Evolutionary conservation across 768 basidiomycete genomes (phyloP).

Genomic region (Termitomyces sp.): DNA sequence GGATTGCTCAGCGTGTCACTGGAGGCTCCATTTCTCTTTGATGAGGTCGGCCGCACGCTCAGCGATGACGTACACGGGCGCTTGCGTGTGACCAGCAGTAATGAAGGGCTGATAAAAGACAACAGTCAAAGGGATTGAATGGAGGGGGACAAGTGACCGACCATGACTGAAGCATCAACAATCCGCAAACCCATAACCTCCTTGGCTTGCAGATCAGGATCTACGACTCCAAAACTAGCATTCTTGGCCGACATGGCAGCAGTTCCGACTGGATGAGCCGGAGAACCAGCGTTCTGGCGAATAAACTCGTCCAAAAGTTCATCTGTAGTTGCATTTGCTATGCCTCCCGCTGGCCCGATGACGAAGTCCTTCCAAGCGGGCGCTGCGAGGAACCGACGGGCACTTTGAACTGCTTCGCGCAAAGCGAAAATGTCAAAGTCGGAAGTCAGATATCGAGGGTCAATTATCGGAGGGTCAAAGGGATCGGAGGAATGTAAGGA

Average conservation of each 20-base stretch:
- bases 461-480: conserved; percentile 36
- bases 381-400: conserved; percentile 2
- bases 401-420: conserved; percentile 16
- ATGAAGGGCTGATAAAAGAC: background rate
- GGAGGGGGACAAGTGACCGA: background rate
- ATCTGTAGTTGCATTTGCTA: conserved; percentile 7
- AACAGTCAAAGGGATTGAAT: background rate
- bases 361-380: conserved; percentile 8
- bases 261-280: background rate
- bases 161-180: background rate
- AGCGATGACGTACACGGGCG: conserved; percentile 18
- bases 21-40: background rate
- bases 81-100: conserved; percentile 18
- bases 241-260: conserved; percentile 1
- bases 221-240: background rate
- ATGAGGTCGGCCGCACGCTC: conserved; percentile 21
- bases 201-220: background rate
- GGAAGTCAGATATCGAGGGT: conserved; percentile 28
- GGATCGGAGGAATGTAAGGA: conserved; percentile 31
- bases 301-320: conserved; percentile 5
- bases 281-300: conserved; percentile 1
- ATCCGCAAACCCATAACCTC: background rate
- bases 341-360: conserved; percentile 4
- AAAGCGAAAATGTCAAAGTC: conserved; percentile 20
- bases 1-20: background rate